Percentiles rank a stretch among this genome's conserved stretches.
Evolutionary conservation across 2,329 filamentous ascomycete genomes (phyloP).

Genomic region (Triangularia verruculosa): DNA sequence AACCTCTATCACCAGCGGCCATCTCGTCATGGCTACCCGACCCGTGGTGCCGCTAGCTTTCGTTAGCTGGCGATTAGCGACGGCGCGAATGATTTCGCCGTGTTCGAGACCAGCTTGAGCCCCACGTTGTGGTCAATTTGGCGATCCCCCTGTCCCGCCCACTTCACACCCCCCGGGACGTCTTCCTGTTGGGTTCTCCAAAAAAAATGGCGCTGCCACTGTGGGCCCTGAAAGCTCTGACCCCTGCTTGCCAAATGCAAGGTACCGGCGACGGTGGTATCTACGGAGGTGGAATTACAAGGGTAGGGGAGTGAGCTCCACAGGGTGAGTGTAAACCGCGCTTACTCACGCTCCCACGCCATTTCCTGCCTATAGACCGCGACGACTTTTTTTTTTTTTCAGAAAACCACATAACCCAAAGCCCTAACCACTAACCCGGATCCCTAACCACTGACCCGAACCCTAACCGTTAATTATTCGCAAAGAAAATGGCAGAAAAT

Average conservation of each 20-base stretch:
- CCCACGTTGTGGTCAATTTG: conserved; percentile 18
- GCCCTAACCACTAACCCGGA: too few species aligned
- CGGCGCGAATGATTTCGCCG: conserved; percentile 10
- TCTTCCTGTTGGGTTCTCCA: conserved; percentile 26
- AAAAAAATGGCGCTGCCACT: conserved; percentile 16
- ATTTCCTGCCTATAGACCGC: too few species aligned
- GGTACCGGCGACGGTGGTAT: too few species aligned
- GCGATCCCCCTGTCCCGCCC: conserved; percentile 21
- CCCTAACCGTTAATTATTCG: too few species aligned
- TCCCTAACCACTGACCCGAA: too few species aligned
- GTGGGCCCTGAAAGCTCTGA: conserved; percentile 7
- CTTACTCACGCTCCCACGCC: too few species aligned
- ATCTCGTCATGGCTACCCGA: conserved; percentile 10
- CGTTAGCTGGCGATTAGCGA: conserved; percentile 22
- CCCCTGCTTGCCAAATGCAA: conserved; percentile 16
- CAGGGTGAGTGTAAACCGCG: too few species aligned
- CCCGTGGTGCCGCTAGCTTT: conserved; percentile 15
- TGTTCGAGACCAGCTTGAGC: conserved; percentile 11
- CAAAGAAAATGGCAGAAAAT: too few species aligned
- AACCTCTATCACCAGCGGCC: background rate
- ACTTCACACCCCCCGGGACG: conserved; percentile 17
- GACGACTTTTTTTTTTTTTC: too few species aligned
- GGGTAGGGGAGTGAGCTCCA: too few species aligned
- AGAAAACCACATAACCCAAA: too few species aligned
- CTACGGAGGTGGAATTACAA: too few species aligned